phyloP scores from a whole-genome alignment of 2,329 filamentous ascomycete genomes.

The Chaetomium sp. region DNA sequence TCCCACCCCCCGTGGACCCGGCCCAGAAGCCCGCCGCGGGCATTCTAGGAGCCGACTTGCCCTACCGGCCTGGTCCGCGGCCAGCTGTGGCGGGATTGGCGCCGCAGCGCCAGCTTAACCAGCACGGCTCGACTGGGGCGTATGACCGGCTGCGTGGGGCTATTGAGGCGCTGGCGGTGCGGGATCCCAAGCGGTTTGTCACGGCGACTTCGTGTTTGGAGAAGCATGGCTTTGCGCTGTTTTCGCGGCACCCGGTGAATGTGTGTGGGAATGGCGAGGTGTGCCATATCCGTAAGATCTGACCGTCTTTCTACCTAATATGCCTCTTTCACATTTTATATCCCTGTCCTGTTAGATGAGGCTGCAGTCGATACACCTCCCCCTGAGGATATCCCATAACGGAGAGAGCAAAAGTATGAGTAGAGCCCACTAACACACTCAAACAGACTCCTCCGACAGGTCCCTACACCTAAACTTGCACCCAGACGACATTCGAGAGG shows the following conservation, averaged over 20 bases:
- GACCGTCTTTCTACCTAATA: no score
- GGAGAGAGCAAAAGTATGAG: no score
- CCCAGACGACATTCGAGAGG: constrained; percentile 65
- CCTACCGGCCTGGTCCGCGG: constrained; percentile 55
- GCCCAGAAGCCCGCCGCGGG: constrained; percentile 49
- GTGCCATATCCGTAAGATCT: constrained; percentile 67
- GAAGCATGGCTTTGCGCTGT: constrained; percentile 73
- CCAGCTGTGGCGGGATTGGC: constrained; percentile 70
- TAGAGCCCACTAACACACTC: no score
- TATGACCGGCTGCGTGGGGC: constrained; percentile 49
- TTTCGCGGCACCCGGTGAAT: constrained; percentile 59
- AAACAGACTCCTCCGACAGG: constrained; percentile 42
- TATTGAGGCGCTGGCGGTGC: constrained; percentile 42
- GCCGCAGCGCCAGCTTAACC: constrained; percentile 71
- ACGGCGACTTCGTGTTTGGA: constrained; percentile 71
- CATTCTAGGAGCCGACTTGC: constrained; percentile 50
- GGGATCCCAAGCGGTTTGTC: constrained; percentile 33
- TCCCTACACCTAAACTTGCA: constrained; percentile 76
- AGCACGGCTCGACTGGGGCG: constrained; percentile 49
- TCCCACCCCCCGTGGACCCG: constrained; percentile 46
- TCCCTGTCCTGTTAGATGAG: no score
- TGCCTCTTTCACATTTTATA: no score
- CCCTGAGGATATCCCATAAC: no score
- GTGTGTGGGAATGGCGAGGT: constrained; percentile 74
- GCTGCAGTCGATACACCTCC: no score